These are phyloP conservation scores for Hansenula lynferdii DNA, from an alignment of 1,139 yeast species.

Conservation along the genomic window DNA sequence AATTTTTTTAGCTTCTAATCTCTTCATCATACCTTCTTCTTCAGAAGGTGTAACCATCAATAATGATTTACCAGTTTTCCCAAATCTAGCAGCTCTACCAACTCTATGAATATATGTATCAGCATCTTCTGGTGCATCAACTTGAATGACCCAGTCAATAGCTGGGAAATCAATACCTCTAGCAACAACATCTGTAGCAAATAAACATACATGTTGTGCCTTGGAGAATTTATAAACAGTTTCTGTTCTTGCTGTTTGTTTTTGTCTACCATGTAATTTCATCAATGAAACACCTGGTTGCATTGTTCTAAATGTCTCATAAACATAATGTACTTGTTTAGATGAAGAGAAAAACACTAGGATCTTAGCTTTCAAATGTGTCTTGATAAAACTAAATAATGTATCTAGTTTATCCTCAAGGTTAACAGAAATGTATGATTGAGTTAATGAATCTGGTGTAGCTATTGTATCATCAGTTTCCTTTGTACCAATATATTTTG, in stretches of 20 bases:
- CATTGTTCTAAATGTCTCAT: constrained; percentile 83
- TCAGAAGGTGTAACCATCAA: constrained; percentile 82
- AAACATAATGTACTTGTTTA: constrained; percentile 91
- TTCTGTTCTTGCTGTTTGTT: constrained; percentile 89
- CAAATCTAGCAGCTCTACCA: constrained; percentile 94
- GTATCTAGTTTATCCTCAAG: constrained; percentile 81
- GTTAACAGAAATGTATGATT: constrained; percentile 67
- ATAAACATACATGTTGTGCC: constrained; percentile 82
- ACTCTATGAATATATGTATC: constrained; percentile 96
- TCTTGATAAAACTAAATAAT: constrained; percentile 83
- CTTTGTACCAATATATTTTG: constrained; percentile 59
- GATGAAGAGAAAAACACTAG: constrained; percentile 89
- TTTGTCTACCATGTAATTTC: constrained; percentile 93
- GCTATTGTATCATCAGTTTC: constrained; percentile 45
- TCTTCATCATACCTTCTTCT: constrained; percentile 68
- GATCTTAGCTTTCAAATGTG: constrained; percentile 82
- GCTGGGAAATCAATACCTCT: constrained; percentile 97
- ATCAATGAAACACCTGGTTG: constrained; percentile 95
- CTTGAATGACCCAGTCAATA: constrained; percentile 95
- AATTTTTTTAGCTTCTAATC: constrained; percentile 58
- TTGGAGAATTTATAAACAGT: constrained; percentile 81
- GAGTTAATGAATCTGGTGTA: constrained; percentile 84
- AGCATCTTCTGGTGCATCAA: constrained; percentile 94
- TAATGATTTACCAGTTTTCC: constrained; percentile 81
- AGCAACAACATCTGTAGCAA: constrained; percentile 97